Conservation (phyloP, 495 filamentous ascomycete genomes). For the Penicillium turbatum region DNA sequence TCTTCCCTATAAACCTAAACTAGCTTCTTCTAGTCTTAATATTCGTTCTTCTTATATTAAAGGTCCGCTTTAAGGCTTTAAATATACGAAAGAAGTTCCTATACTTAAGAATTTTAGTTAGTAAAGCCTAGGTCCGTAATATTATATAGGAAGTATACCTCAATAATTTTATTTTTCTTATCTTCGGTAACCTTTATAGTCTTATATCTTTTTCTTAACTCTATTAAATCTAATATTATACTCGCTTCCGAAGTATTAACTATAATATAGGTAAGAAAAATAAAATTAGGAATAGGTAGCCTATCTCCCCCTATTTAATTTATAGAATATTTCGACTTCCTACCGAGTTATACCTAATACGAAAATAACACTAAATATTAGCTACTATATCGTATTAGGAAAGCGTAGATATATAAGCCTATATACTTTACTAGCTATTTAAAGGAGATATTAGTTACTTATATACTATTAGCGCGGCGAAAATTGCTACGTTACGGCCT, state of each 20-base stretch:
- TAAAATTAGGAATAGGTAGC: too few species aligned
- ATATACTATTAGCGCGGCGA: too few species aligned
- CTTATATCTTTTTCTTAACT: conserved; percentile 5
- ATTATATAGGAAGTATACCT: neutral
- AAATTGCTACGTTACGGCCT: too few species aligned
- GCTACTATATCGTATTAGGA: too few species aligned
- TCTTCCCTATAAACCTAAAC: conserved; percentile 2
- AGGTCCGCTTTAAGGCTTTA: conserved; percentile 9
- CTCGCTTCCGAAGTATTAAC: neutral
- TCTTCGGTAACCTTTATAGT: neutral
- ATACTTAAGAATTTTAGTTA: neutral
- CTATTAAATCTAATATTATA: neutral
- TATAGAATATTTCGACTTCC: too few species aligned
- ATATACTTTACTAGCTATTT: too few species aligned
- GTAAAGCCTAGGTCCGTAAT: neutral
- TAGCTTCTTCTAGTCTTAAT: conserved; percentile 2
- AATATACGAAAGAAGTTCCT: conserved; percentile 15
- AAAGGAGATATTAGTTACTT: too few species aligned
- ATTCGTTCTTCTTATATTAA: conserved; percentile 4
- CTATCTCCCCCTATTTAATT: too few species aligned
- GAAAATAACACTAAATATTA: too few species aligned
- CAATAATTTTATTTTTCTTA: conserved; percentile 2
- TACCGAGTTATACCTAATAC: too few species aligned
- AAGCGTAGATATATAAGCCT: too few species aligned
- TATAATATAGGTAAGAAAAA: too few species aligned